Evolutionary conservation across 495 filamentous ascomycete species (phyloP).

Genomic region (Aspergillus sclerotioniger): DNA sequence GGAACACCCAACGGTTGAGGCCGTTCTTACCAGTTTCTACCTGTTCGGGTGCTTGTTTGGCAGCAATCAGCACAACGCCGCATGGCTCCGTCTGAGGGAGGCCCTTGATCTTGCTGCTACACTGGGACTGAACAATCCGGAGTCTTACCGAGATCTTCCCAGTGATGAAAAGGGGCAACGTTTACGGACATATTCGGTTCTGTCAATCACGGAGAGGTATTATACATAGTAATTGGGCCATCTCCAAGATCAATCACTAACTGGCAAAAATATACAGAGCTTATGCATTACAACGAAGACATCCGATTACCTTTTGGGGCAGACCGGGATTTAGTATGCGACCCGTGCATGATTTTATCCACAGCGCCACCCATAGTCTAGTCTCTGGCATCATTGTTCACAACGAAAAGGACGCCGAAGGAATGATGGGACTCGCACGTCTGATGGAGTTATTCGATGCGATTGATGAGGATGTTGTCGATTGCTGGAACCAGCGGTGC

Average conservation of each 20-base stretch:
- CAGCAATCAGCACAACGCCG: slow-evolving; percentile 55
- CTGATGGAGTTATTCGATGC: slow-evolving; percentile 45
- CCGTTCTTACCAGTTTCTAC: slow-evolving; percentile 75
- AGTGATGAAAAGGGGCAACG: slow-evolving; percentile 45
- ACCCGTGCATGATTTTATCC: slow-evolving; percentile 39
- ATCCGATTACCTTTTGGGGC: slow-evolving; percentile 41
- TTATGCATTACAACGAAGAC: slow-evolving; percentile 67
- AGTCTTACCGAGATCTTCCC: slow-evolving; percentile 44
- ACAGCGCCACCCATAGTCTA: slow-evolving; percentile 37
- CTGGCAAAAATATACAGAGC: slow-evolving; percentile 39
- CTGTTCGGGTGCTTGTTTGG: slow-evolving; percentile 74
- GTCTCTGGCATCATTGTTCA: slow-evolving; percentile 45
- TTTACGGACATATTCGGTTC: slow-evolving; percentile 52
- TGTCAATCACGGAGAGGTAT: slow-evolving; percentile 60
- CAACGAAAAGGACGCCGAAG: slow-evolving; percentile 43
- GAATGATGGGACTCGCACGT: slow-evolving; percentile 42
- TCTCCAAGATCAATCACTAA: background rate
- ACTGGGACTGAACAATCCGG: slow-evolving; percentile 57
- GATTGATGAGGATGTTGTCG: slow-evolving; percentile 43
- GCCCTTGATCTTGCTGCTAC: slow-evolving; percentile 57
- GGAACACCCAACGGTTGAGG: slow-evolving; percentile 66
- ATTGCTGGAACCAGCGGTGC: slow-evolving; percentile 44
- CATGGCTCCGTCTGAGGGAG: slow-evolving; percentile 61
- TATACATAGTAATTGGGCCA: background rate
- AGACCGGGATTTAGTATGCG: slow-evolving; percentile 38